These are phyloP conservation scores for Favolaschia claudopus DNA, from an alignment of 768 basidiomycete species.

Conservation along the genomic window DNA sequence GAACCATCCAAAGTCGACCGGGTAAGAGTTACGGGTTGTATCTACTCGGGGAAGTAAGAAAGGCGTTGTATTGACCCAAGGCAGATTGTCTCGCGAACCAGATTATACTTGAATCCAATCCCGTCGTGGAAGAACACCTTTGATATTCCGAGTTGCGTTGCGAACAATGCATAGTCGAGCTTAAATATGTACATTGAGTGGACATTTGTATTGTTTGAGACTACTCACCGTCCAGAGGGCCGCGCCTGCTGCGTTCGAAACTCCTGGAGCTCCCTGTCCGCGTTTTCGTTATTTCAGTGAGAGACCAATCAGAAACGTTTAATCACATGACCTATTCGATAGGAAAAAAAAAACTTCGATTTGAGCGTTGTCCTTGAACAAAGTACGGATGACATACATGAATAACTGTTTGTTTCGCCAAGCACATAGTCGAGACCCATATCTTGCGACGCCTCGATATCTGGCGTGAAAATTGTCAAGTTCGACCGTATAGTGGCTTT, in stretches of 20 bases:
- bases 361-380: too few relatives aligned
- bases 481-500: constrained; percentile 67
- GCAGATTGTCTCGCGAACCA: constrained; percentile 48
- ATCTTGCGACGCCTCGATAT: constrained; percentile 57
- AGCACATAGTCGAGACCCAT: constrained; percentile 63
- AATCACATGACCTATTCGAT: too few relatives aligned
- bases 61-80: neutral
- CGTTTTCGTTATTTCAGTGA: neutral
- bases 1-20: constrained; percentile 65
- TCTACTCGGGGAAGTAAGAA: constrained; percentile 42
- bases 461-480: constrained; percentile 56
- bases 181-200: neutral
- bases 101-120: constrained; percentile 75
- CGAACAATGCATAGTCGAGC: constrained; percentile 70
- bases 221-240: constrained; percentile 59
- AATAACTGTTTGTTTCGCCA: constrained; percentile 67
- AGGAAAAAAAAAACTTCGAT: too few relatives aligned
- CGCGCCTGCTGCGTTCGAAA: constrained; percentile 75
- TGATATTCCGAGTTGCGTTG: constrained; percentile 61
- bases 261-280: constrained; percentile 55
- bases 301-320: constrained; percentile 19
- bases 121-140: constrained; percentile 71
- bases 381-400: constrained; percentile 42
- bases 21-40: constrained; percentile 68
- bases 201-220: neutral